Evolutionary conservation across 345 rosid species (phyloP), one percentile per base, ranked within the genome.

Genomic region (Citrus sinensis): DNA sequence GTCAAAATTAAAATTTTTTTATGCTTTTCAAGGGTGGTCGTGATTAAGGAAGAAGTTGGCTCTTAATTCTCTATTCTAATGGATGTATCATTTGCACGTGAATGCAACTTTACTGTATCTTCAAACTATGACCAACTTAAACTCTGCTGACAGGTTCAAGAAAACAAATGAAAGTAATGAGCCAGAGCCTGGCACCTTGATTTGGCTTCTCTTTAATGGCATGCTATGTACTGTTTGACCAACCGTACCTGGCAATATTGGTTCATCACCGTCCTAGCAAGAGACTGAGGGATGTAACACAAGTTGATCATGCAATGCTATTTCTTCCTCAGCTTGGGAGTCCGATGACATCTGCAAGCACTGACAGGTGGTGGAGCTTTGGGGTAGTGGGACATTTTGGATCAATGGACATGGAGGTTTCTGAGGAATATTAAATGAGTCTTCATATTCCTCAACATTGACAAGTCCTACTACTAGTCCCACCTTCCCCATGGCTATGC

Each of bases 381-480:
- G 76, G 93, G 93, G 49, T 78, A 73, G 78, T 29, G 97, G 98
- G 68, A 90, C 90, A 1, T 20, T 71, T 93, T 20, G 98, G 97
- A 65, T 59, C 74, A 58, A 56, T 89, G 42, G 89, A 95, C 78
- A 83, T 93, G 37, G 89, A 87, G 37, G 97, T 93, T 80, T 78
- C 83, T 1, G 90, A 85, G 30, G 93, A 91, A 54, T 54, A 16
- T 19, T 54, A 19, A 54, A 54, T 54, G 58, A 54, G 58, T 54
- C 58, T 19, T 54, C 58, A 4, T 19, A 54, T 54, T 54, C 22
- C 58, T 0, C 22, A 46, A 54, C 3, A 1, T 54, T 17, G 58
- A 54, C 22, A 5, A 17, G 22, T 17, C 8, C 58, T 54, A 17
- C 56, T 51, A 16, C 58, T 54, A 5, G 58, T 54, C 58, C 58